Base-by-base conservation (phyloP, 2,329 filamentous ascomycete genomes). In the Exophiala dermatitidis region DNA sequence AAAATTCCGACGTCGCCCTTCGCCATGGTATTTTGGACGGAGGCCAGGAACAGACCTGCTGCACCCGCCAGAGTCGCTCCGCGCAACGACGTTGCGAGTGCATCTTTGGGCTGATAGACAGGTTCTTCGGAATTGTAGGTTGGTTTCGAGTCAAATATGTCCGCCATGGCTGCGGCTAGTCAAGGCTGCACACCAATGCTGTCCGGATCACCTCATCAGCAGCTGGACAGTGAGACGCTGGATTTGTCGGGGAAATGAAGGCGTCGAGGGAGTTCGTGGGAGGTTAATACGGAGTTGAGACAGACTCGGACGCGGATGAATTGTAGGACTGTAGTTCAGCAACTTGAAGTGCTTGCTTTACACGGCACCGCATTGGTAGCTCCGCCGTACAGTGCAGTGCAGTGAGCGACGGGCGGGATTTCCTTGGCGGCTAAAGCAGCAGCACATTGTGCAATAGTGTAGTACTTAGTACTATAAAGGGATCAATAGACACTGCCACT, bases 11-110 rank as follows among this genome's bases (percentile, higher is more conserved):
- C 77, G 71, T 95, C 95, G 68, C 82, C 79, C 75, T 83, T 90
- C 51, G 84, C 79, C 63, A 96, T 79, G 54, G 90, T 88, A 76
- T 95, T 97, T 75, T 90, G 87, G 61, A 95, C 78, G 51, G 86
- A 84, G 47, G 88, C 85, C 56, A 86, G 69, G 70, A 89, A 78
- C 67, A 86, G 73, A 64, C 90, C 90, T 56, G 80, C 79, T 55
- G 75, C 74, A 65, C 83, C 82, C 57, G 84, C 83, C 64, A 88
- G 72, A 60, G 83, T 65, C 38, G 79, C 80, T 57, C 82, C 81
- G 68, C 81, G 82, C 67, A 84, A 73, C 47, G 84, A 79, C 59
- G 79, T 77, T 61, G 79, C 77, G 64, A 95, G 72, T 62, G 88
- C 83, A 78, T 95, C 87, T 70, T 84, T 81, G 46, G 85, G 82